Evolutionary conservation across 257 asterid species (phyloP), one percentile per base, ranked within the genome.

Genomic region (Handroanthus guayacan): DNA sequence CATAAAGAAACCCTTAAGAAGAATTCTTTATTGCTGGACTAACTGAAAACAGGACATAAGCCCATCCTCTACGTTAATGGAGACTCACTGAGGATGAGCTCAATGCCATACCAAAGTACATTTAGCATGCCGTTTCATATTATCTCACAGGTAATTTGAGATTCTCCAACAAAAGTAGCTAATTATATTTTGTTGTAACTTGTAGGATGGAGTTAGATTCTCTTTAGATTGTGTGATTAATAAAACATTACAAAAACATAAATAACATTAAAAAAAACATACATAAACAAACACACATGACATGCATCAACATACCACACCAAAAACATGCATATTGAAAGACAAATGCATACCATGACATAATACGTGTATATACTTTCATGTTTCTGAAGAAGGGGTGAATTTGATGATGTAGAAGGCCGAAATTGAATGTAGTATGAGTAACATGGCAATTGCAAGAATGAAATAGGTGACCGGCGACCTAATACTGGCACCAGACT

Each of bases 351-450:
- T 9, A 31, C 38, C 9, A 5, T 44, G 39, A 47, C 12, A 54
- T 54, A 39, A 6, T 25, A 54, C n/a, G 18, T 39, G 5, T 39
- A 14, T 12, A 48, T 14, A n/a, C 6, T 14, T 13, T 37, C 52
- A 13, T 0, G 13, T 39, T 52, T n/a, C 7, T 25, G 47, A 38
- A 5, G 7, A 37, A 37, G 48, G 69, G 31, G 51, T 38, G 37
- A 63, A n/a, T 51, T n/a, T 67, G 72, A 67, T 44, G 43, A 3
- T 31, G 45, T 45, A 18, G 73, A 39, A 20, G 61, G 25, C 44
- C 11, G 47, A 20, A 67, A 67, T 14, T 14, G 43, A 67, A 54
- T 25, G 60, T 69, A 62, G 61, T 44, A 50, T 61, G 14, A 63
- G 36, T 38, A 16, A 20, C 7, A 18, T 18, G 56, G 39, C 4